phyloP scores from a whole-genome alignment of 169 alveolate species.

The Plasmodium knowlesi region DNA sequence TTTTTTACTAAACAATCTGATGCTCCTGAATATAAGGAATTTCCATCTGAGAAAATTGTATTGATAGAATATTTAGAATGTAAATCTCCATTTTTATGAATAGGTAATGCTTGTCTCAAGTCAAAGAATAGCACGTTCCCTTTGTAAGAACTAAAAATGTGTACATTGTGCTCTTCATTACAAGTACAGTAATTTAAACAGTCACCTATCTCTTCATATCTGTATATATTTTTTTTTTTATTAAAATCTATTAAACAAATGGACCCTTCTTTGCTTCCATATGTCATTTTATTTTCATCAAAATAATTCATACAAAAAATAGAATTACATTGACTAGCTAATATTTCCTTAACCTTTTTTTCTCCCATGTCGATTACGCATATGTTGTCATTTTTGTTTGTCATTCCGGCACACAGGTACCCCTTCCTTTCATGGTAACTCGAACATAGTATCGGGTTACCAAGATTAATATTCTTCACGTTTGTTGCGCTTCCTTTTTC shows the following conservation, averaged over 20 bases:
- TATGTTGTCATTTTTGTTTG: slow-evolving; percentile 34
- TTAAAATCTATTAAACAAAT: slow-evolving; percentile 46
- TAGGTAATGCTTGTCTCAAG: slow-evolving; percentile 29
- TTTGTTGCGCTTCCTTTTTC: not conserved
- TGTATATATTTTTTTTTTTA: slow-evolving; percentile 45
- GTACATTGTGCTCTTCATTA: not conserved
- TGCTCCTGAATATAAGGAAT: slow-evolving; percentile 39
- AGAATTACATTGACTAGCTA: slow-evolving; percentile 17
- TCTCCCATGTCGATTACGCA: slow-evolving; percentile 35
- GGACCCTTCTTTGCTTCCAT: slow-evolving; percentile 67
- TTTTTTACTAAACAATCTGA: slow-evolving; percentile 61
- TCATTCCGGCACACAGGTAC: slow-evolving; percentile 34
- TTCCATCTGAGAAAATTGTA: slow-evolving; percentile 7
- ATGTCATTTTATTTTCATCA: slow-evolving; percentile 41
- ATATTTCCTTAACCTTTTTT: slow-evolving; percentile 13
- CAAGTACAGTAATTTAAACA: slow-evolving; percentile 31
- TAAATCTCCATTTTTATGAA: slow-evolving; percentile 22
- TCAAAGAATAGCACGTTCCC: slow-evolving; percentile 51
- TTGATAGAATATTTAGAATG: slow-evolving; percentile 58
- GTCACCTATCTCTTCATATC: slow-evolving; percentile 49
- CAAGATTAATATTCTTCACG: slow-evolving; percentile 27
- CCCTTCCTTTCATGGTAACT: slow-evolving; percentile 5
- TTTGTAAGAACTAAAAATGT: slow-evolving; percentile 52
- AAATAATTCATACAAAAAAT: slow-evolving; percentile 49
- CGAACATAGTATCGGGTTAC: slow-evolving; percentile 43